These are phyloP conservation scores for Logfia minima DNA, from an alignment of 129 eudicot species.

Conservation along the genomic window DNA sequence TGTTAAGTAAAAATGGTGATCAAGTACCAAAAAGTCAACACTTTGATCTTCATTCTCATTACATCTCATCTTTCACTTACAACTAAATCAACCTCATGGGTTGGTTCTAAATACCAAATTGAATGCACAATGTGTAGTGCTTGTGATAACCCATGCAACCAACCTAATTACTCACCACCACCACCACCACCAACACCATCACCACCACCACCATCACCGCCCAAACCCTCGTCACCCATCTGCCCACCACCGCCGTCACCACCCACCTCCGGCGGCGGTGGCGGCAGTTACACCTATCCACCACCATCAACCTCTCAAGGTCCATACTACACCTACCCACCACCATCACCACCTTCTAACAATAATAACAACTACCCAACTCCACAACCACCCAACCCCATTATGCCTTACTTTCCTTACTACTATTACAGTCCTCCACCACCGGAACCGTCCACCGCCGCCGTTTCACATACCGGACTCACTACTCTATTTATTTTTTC, in stretches of 20 bases:
- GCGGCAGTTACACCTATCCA: conserved; percentile 28
- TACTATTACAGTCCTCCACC: conserved; percentile 85
- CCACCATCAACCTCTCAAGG: conserved; percentile 49
- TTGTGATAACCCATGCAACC: conserved; percentile 82
- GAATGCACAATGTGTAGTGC: conserved; percentile 91
- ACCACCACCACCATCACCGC: conserved; percentile 31
- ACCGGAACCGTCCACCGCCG: conserved; percentile 27
- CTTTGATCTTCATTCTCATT: conserved; percentile 28
- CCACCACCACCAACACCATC: conserved; percentile 56
- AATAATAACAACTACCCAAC: conserved; percentile 38
- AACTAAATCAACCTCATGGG: conserved; percentile 45
- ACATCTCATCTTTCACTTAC: conserved; percentile 20
- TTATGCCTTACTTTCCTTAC: conserved; percentile 83
- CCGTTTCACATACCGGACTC: conserved; percentile 30
- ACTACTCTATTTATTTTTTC: not conserved
- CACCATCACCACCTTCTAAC: conserved; percentile 39
- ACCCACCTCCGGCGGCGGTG: conserved; percentile 38
- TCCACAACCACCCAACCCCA: conserved; percentile 93
- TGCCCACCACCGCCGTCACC: conserved; percentile 64
- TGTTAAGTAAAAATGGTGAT: conserved; percentile 18
- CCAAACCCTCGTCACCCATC: conserved; percentile 33
- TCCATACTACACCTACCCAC: conserved; percentile 37
- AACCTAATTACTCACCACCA: conserved; percentile 48
- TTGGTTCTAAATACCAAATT: conserved; percentile 71
- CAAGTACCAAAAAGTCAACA: conserved; percentile 28